Conservation (phyloP, 2,329 filamentous ascomycete species). For the Byssochlamys sp. region DNA sequence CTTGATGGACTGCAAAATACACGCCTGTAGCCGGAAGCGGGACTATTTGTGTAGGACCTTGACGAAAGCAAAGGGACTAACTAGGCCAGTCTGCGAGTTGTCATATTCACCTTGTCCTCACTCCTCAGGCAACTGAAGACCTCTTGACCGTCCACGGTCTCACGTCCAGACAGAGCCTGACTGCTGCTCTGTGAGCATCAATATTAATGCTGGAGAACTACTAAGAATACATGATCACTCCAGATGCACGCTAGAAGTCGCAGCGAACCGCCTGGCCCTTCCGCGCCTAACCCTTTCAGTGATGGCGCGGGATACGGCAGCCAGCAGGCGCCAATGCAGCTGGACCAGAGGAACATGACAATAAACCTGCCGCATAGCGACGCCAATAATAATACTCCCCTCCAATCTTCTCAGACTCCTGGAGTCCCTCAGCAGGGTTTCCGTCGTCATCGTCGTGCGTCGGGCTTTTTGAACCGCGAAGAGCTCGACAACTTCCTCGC, state of each 20-base stretch:
- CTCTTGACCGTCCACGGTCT: neutral
- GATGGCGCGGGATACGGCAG: neutral
- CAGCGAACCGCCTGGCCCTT: slow-evolving; percentile 10
- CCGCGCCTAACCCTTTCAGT: slow-evolving; percentile 15
- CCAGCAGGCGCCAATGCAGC: neutral
- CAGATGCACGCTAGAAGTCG: slow-evolving; percentile 9
- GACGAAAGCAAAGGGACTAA: neutral
- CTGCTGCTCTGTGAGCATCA: neutral
- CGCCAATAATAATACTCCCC: neutral
- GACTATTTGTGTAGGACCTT: neutral
- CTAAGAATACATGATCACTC: neutral
- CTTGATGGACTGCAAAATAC: neutral
- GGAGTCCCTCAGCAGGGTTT: neutral
- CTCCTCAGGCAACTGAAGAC: neutral
- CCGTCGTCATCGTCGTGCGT: neutral
- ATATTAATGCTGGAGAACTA: neutral
- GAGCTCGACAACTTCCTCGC: neutral
- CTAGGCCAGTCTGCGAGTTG: neutral
- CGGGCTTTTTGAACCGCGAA: neutral
- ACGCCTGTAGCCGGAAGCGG: neutral
- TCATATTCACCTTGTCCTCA: neutral
- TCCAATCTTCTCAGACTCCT: neutral
- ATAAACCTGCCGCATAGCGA: neutral
- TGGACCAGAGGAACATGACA: neutral
- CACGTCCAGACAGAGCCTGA: neutral